Evolutionary conservation across 805 yeast genomes (phyloP).

Genomic region (Clavispora fructus): DNA sequence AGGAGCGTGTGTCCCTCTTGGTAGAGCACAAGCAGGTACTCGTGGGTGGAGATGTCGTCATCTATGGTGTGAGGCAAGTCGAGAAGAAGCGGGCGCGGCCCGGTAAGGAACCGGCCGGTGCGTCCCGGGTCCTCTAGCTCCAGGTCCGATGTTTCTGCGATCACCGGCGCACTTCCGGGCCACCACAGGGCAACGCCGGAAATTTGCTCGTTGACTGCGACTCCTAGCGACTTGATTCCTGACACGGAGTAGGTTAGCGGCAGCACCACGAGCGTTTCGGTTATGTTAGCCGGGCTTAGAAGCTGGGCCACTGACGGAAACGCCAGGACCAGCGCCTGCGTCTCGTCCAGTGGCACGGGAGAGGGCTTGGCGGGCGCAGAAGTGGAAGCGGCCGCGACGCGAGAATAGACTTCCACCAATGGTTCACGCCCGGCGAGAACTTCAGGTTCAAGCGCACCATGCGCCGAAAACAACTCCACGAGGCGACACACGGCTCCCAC

Average conservation of each 20-base stretch:
- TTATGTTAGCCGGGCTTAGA: slow-evolving; percentile 29
- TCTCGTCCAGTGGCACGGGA: neutral
- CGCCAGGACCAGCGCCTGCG: slow-evolving; percentile 4
- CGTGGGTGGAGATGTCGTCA: slow-evolving; percentile 10
- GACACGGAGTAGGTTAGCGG: slow-evolving; percentile 33
- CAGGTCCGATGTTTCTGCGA: neutral
- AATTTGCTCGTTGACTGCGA: slow-evolving; percentile 12
- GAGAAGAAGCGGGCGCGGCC: slow-evolving; percentile 22
- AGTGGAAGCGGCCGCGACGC: neutral
- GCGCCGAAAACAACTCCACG: neutral
- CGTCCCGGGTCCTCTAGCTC: slow-evolving; percentile 3
- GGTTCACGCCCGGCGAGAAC: neutral
- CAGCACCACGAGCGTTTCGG: slow-evolving; percentile 33
- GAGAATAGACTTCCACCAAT: neutral
- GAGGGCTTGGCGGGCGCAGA: neutral
- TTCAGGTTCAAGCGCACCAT: neutral
- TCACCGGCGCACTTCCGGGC: neutral
- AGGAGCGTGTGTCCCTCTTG: slow-evolving; percentile 17
- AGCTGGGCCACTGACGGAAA: slow-evolving; percentile 20
- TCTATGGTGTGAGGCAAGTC: slow-evolving; percentile 16
- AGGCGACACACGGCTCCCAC: neutral
- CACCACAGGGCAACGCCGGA: slow-evolving; percentile 11
- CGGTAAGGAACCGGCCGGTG: slow-evolving; percentile 20
- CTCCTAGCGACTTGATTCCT: slow-evolving; percentile 25
- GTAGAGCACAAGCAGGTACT: slow-evolving; percentile 30